These are phyloP conservation scores for Dipteronia dyeriana DNA, from an alignment of 345 rosid species.

Conservation along the genomic window DNA sequence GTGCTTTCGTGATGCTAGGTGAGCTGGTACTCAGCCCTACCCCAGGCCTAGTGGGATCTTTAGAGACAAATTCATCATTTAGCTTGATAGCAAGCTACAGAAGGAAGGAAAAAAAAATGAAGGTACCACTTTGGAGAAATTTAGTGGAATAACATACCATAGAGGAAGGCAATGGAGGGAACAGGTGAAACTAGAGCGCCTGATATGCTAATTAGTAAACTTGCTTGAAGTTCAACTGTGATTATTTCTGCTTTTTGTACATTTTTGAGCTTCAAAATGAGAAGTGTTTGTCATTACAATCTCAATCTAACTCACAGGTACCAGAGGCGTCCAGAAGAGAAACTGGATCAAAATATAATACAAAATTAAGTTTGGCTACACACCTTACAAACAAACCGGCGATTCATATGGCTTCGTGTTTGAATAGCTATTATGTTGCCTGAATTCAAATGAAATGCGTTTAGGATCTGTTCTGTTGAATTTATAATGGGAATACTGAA, in stretches of 20 bases:
- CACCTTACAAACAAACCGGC: slow-evolving; percentile 45
- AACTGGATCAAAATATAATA: background rate
- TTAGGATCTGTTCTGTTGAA: slow-evolving; percentile 47
- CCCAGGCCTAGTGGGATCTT: slow-evolving; percentile 44
- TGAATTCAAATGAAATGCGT: slow-evolving; percentile 34
- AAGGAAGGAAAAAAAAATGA: background rate
- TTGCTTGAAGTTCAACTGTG: slow-evolving; percentile 39
- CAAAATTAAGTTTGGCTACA: slow-evolving; percentile 17
- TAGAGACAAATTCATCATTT: slow-evolving; percentile 17
- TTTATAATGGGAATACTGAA: slow-evolving; percentile 49
- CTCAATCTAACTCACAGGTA: background rate
- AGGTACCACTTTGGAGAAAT: slow-evolving; percentile 11
- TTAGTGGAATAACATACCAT: slow-evolving; percentile 32
- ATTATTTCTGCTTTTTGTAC: slow-evolving; percentile 37
- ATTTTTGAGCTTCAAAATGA: slow-evolving; percentile 42
- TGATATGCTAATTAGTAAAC: slow-evolving; percentile 39
- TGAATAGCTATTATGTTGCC: slow-evolving; percentile 34
- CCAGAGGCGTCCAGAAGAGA: background rate
- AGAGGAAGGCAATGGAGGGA: slow-evolving; percentile 41
- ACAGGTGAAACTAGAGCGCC: slow-evolving; percentile 44
- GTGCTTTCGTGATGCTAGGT: slow-evolving; percentile 35
- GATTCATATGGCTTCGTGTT: slow-evolving; percentile 37
- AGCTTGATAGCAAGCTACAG: slow-evolving; percentile 1
- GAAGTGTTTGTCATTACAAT: slow-evolving; percentile 13
- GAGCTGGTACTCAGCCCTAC: slow-evolving; percentile 49